Evolutionary conservation across 345 rosid genomes (phyloP).

Genomic region (Balakata baccata): DNA sequence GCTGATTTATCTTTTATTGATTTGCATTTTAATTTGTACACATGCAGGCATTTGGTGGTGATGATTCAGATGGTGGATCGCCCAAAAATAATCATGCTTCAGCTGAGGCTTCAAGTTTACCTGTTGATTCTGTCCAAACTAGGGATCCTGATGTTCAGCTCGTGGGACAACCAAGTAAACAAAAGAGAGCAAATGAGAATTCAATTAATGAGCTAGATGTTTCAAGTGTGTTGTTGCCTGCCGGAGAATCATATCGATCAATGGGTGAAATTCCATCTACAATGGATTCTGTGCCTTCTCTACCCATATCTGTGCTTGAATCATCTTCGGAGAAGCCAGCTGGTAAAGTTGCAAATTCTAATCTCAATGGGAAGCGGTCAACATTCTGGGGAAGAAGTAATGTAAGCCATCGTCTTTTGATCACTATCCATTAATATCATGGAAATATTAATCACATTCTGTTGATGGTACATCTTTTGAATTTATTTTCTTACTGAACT

Average conservation of each 20-base stretch:
- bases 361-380: slow-evolving; percentile 54
- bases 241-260: slow-evolving; percentile 65
- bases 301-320: slow-evolving; percentile 54
- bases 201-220: slow-evolving; percentile 41
- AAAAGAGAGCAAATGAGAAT: slow-evolving; percentile 49
- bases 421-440: neutral
- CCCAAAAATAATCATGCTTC: slow-evolving; percentile 47
- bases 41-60: slow-evolving; percentile 77
- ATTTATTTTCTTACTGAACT: neutral
- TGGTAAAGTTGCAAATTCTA: slow-evolving; percentile 61
- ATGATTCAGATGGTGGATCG: slow-evolving; percentile 75
- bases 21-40: slow-evolving; percentile 14
- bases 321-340: slow-evolving; percentile 56
- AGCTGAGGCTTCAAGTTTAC: slow-evolving; percentile 43
- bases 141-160: slow-evolving; percentile 44
- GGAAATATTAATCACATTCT: slow-evolving; percentile 8
- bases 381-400: slow-evolving; percentile 89
- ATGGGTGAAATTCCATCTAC: slow-evolving; percentile 69
- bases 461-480: slow-evolving; percentile 1
- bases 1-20: slow-evolving; percentile 10
- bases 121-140: slow-evolving; percentile 36
- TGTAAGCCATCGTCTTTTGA: slow-evolving; percentile 48
- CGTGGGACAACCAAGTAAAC: slow-evolving; percentile 53
- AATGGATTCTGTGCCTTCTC: slow-evolving; percentile 53
- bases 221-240: slow-evolving; percentile 43